Conservation (phyloP, 116 monocot genomes). For the Trichopus zeylanicus region DNA sequence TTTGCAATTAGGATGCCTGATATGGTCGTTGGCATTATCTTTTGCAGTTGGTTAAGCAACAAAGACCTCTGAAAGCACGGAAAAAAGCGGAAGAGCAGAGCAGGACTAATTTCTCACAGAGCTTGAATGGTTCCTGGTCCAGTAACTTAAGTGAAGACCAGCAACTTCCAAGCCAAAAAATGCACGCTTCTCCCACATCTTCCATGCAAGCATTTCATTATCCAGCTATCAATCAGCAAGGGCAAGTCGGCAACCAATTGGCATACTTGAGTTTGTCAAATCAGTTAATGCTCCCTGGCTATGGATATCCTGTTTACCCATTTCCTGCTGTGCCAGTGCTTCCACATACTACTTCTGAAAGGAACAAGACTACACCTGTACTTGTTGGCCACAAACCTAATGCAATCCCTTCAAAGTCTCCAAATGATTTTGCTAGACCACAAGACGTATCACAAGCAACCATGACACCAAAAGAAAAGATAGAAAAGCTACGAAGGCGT, state of each 20-base stretch:
- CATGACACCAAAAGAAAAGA: conserved; percentile 95
- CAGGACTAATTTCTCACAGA: conserved; percentile 12
- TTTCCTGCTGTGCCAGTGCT: conserved; percentile 27
- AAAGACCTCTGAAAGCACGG: conserved; percentile 16
- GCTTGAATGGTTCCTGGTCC: conserved; percentile 10
- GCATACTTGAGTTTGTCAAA: conserved; percentile 20
- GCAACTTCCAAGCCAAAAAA: conserved; percentile 11
- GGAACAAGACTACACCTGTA: conserved; percentile 17
- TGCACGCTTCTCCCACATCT: conserved; percentile 8
- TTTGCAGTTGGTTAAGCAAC: conserved; percentile 39
- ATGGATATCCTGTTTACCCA: conserved; percentile 35
- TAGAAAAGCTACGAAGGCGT: conserved; percentile 75
- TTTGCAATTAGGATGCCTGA: too few species aligned
- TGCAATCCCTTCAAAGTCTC: conserved; percentile 14
- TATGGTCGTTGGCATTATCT: too few species aligned
- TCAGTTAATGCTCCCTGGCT: conserved; percentile 36
- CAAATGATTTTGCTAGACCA: conserved; percentile 11
- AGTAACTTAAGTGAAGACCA: conserved; percentile 3
- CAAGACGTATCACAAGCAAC: conserved; percentile 24
- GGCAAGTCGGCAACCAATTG: conserved; percentile 4
- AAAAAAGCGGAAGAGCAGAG: conserved; percentile 31
- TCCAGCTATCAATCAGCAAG: conserved; percentile 17
- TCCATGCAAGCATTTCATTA: conserved; percentile 14
- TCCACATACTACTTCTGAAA: conserved; percentile 18
- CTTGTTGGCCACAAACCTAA: conserved; percentile 10